These are phyloP conservation scores for Stipa capillata DNA, from an alignment of 176 grass and related monocot genomes.

Conservation along the genomic window DNA sequence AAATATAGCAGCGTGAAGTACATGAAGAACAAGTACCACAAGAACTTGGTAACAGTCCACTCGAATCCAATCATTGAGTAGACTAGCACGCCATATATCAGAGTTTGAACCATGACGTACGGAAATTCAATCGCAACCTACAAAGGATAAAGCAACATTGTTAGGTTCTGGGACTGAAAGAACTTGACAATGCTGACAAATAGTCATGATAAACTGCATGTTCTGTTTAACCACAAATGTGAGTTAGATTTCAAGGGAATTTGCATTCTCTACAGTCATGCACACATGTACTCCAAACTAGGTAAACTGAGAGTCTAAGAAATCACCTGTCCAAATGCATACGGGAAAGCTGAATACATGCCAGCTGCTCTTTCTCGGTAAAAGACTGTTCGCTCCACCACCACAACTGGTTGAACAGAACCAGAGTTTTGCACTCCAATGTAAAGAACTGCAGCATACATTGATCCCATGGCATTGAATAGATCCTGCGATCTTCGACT, in stretches of 20 bases:
- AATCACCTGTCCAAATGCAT: conserved; percentile 89
- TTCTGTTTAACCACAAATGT: not conserved
- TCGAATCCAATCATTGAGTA: conserved; percentile 78
- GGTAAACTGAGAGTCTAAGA: not conserved
- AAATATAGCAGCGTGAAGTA: conserved; percentile 86
- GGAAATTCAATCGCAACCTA: conserved; percentile 73
- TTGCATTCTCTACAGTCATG: not conserved
- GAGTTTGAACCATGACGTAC: conserved; percentile 50
- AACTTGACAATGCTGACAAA: not conserved
- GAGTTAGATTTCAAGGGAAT: not conserved
- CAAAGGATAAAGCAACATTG: not conserved
- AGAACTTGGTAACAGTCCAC: conserved; percentile 76
- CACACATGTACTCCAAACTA: not conserved
- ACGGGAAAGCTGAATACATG: conserved; percentile 93
- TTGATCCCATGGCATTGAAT: conserved; percentile 85
- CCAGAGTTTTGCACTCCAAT: conserved; percentile 66
- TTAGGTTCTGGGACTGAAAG: conserved; percentile 16
- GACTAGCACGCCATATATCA: conserved; percentile 64
- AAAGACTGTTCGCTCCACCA: conserved; percentile 80
- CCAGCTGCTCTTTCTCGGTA: conserved; percentile 88
- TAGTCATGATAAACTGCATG: not conserved
- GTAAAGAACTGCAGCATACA: conserved; percentile 81
- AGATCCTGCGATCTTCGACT: conserved; percentile 55
- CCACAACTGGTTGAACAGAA: conserved; percentile 78
- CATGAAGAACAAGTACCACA: conserved; percentile 95